A percentile compares a stretch with the other conserved stretches of the same genome.
phyloP scores from a whole-genome alignment of 768 basidiomycete species.

The Arthromyces matolae region DNA sequence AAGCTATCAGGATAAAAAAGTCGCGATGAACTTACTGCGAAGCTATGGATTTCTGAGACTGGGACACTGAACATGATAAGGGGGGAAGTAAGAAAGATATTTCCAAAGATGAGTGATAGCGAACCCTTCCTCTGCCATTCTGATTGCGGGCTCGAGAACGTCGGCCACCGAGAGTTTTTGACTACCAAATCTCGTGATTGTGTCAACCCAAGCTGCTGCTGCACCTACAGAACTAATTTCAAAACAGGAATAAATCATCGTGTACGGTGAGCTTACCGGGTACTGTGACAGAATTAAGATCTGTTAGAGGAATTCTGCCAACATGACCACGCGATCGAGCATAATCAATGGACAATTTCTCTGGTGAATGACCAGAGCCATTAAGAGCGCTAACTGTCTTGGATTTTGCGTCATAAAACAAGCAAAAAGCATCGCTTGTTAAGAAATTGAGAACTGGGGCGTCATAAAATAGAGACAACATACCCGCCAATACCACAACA shows the following conservation, averaged over 20 bases:
- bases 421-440: conserved; percentile 81
- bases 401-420: conserved; percentile 84
- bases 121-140: conserved; percentile 85
- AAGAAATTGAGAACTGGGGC: not conserved
- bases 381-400: conserved; percentile 87
- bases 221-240: conserved; percentile 51
- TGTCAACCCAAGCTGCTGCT: conserved; percentile 95
- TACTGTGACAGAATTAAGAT: conserved; percentile 90
- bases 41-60: conserved; percentile 77
- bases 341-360: conserved; percentile 73
- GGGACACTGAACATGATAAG: conserved; percentile 54
- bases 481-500: conserved; percentile 93
- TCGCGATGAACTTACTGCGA: conserved; percentile 36
- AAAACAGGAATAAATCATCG: conserved; percentile 1
- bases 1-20: conserved; percentile 5
- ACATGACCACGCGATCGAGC: conserved; percentile 64
- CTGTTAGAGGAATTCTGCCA: conserved; percentile 70
- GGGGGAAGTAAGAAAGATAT: no score
- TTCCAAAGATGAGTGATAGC: not conserved
- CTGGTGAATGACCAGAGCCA: conserved; percentile 86
- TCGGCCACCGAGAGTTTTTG: conserved; percentile 62
- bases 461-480: conserved; percentile 21
- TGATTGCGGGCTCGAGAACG: conserved; percentile 83
- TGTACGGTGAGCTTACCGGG: conserved; percentile 46
- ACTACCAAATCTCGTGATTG: conserved; percentile 77